Base-by-base conservation (phyloP, 768 basidiomycete species). In the Lactarius deliciosus region DNA sequence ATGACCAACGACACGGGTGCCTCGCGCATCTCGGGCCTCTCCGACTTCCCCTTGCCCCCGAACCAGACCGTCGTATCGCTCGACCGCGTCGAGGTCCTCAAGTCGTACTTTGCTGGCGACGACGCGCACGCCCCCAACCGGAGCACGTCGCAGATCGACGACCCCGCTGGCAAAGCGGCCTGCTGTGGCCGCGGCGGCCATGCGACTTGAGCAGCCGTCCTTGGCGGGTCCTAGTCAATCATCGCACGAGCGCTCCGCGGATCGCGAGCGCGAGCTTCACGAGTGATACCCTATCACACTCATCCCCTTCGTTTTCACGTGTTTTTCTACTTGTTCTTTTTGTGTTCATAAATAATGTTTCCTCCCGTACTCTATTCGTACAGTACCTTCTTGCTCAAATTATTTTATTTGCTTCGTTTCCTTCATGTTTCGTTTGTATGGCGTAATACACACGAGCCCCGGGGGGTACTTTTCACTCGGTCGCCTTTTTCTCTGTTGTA, bases 21-120 rank as follows among this genome's bases (percentile, higher is more conserved):
- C 11, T 91, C 90, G 0, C 81, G 81, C 36, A 91, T 91, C 80
- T 90, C 89, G 1, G 80, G 81, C 10, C 80, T 91, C 16, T 90
- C 88, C 5, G 90, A 90, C 71, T 91, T 91, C 73, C 90, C 89
- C 1, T 76, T 76, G 10, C 89, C 89, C 3, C 89, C 89, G 0
- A 65, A 65, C 2, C 71, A 74, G n/a, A 61, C 71, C 58, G 36
- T 58, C 38, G 68, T 63, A 5, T 58, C 64, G 11, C 62, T 65
- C 1, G 69, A 62, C 32, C 68, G 58, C 2, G 61, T 60, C 2
- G 40, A 59, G 43, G 3, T 64, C 18, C 54, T 69, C 36, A 60
- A 66, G 11, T 68, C 63, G 11, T 70, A 62, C 41, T 64, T 68
- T 53, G 36, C 36, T 11, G 63, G 45, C 3, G 63, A 62, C 3